Evolutionary conservation across 768 basidiomycete genomes (phyloP), one percentile per base, ranked within the genome.

Genomic region (Auricularia sp.): DNA sequence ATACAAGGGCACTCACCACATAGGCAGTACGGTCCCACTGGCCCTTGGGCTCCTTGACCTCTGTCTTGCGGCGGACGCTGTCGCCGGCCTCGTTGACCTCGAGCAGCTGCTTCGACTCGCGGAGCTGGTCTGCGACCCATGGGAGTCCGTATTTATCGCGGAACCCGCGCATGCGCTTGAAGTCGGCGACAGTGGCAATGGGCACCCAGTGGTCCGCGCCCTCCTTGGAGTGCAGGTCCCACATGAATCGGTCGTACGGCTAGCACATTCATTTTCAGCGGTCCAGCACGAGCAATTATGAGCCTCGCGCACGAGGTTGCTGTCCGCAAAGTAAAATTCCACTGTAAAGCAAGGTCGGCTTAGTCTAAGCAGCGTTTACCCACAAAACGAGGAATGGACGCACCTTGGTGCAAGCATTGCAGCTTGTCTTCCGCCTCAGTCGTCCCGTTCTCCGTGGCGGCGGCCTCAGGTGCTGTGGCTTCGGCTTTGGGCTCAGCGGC

Each of bases 321-420:
- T 83, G 75, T 96, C 93, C 62, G 90, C 90, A 76, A 98, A 94
- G 79, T 98, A 97, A 76, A 97, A 98, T 73, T 94, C 91, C 70
- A 96, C 95, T 97, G 66, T 11, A 60, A 11, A 23, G 16, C 21
- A 21, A 6, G 47, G 11, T 18, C 11, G 47, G 14, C 5, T 18
- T 18, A 10, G 16, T 14, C 12, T 42, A 7, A 42, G 7, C 12
- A 42, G 7, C 39, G 18, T 21, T 51, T 51, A 18, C 47, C 5
- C 11, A 18, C 6, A 18, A 51, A 16, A 44, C 1, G 47, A 16
- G 6, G 47, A 51, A 18, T 51, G 43, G 5, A 5, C 47, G 8
- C 18, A 51, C 47, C 47, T 51, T 51, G 47, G 47, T 51, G 47
- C 47, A 51, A 18, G 47, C 47, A 51, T 21, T 51, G 47, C 18